Conservation (phyloP, 2,329 filamentous ascomycete species). For the Penicillium janthinellum region DNA sequence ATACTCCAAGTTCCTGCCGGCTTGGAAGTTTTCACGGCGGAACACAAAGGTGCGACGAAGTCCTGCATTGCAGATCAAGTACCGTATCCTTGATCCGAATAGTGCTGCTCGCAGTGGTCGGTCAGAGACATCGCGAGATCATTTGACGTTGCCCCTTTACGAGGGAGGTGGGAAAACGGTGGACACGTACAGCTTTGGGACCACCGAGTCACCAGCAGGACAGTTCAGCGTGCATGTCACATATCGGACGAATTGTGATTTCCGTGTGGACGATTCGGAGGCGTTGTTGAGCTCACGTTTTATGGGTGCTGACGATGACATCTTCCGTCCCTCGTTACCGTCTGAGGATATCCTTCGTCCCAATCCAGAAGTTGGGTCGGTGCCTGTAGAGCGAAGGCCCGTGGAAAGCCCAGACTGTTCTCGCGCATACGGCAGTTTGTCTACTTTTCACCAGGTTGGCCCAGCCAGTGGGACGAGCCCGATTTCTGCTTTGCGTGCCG, state of each 20-base stretch:
- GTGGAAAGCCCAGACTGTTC: slow-evolving; percentile 61
- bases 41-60: slow-evolving; percentile 68
- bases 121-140: slow-evolving; percentile 58
- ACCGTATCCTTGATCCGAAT: slow-evolving; percentile 70
- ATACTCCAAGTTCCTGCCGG: slow-evolving; percentile 77
- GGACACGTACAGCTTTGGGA: slow-evolving; percentile 77
- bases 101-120: slow-evolving; percentile 53
- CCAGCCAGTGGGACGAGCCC: slow-evolving; percentile 78
- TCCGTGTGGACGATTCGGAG: slow-evolving; percentile 89
- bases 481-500: slow-evolving; percentile 76
- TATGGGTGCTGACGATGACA: slow-evolving; percentile 85
- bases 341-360: slow-evolving; percentile 48
- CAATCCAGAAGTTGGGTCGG: slow-evolving; percentile 67
- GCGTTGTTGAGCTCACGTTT: slow-evolving; percentile 89
- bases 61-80: slow-evolving; percentile 71
- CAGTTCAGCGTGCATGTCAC: slow-evolving; percentile 78
- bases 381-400: slow-evolving; percentile 63
- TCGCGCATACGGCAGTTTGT: slow-evolving; percentile 85
- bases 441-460: slow-evolving; percentile 81
- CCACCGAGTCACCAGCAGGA: slow-evolving; percentile 83
- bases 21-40: slow-evolving; percentile 80
- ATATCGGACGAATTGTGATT: slow-evolving; percentile 86
- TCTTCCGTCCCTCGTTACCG: slow-evolving; percentile 77
- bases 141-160: slow-evolving; percentile 70
- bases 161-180: slow-evolving; percentile 65